Base-by-base conservation (phyloP, 371 early-diverging fungal genomes). In the Coemansia sp. region DNA sequence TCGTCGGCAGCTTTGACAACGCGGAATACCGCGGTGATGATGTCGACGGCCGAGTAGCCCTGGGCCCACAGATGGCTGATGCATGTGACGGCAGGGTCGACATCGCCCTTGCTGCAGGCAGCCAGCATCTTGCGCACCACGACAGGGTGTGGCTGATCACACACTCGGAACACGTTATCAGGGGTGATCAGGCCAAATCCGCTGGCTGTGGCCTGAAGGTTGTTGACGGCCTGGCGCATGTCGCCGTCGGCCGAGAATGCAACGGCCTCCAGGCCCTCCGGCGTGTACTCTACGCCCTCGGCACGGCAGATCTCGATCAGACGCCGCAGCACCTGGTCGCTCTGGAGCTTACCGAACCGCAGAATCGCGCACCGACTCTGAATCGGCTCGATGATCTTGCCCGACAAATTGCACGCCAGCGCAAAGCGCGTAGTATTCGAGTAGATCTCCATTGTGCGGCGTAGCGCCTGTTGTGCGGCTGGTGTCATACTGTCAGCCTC, bases 381-480 rank as follows among this genome's bases (percentile, higher is more conserved):
- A 67, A 99, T 99, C 24, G 99, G 99, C 72, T 99, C 99, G 71
- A 99, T 97, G 69, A 99, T 95, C 81, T 99, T 99, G 76, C 85
- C 86, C 56, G 97, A 92, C 75, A 92, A 84, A 80, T 99, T 99
- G 84, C 99, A 99, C 4, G 99, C 99, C 37, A 99, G 83, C 3
- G 96, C 99, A 83, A 99, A 99, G 56, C 98, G 90, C 5, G 98
- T 98, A 0, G 95, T 95, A 47, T 84, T 84, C 22, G 95, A 91
- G 79, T 94, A 95, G 31, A 94, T 90, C 82, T 99, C 99, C 96
- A 98, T 95, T 0, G 95, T 95, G 50, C 98, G 87, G 59, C 99
- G 88, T 71, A 99, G 87, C 5, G 99, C 98, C 80, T 99, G 99
- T 78, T 97, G 95, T 21, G 97, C 97, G 45, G 91, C 95, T 53